Evolutionary conservation across 106 monocot genomes (phyloP), one percentile per base, ranked within the genome.

Genomic region (Agapanthus africanus): DNA sequence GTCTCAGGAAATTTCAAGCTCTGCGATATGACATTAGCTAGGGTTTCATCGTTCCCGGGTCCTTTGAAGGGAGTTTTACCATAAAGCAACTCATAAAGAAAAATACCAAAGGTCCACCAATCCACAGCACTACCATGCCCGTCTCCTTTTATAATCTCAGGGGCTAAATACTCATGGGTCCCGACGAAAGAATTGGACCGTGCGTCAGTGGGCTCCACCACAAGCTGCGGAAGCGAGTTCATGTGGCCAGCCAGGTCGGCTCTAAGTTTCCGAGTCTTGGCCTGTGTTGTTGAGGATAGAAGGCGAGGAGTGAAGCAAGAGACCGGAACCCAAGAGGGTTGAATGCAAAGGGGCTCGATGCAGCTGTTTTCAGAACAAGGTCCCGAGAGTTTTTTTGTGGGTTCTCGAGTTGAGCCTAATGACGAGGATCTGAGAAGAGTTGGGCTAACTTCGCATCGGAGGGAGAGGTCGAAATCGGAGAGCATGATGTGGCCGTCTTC

Each of bases 91-190:
- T 89, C 88, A 32, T 82, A 89, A 9, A 89, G 69, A 64, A 89
- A 89, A n/a, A 89, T 79, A 2, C 88, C 88, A 10, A 82, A 82
- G 6, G 85, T 89, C 88, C 88, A 89, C 88, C 88, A 89, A 46
- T 85, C 88, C 4, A 89, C 88, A 0, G 88, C 78, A 59, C 82
- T 89, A 19, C 88, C 88, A 69, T 89, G 88, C 1, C 85, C 88
- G 35, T 89, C 88, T 11, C 88, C 88, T 84, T 73, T 73, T 50
- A 88, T 88, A 23, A 88, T 88, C 70, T 88, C 88, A 19, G 88
- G 88, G 23, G 88, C 85, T 6, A 89, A 66, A 73, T 89, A 89
- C 63, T 85, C 88, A 27, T 85, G 88, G 66, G 88, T 89, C 37
- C 88, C 88, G 0, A 89, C 88, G 41, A 85, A 89, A 4, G 88